Percentiles rank a stretch among this genome's conserved stretches.
phyloP scores from a whole-genome alignment of 2,329 filamentous ascomycete species.

The Phialophora macrospora region DNA sequence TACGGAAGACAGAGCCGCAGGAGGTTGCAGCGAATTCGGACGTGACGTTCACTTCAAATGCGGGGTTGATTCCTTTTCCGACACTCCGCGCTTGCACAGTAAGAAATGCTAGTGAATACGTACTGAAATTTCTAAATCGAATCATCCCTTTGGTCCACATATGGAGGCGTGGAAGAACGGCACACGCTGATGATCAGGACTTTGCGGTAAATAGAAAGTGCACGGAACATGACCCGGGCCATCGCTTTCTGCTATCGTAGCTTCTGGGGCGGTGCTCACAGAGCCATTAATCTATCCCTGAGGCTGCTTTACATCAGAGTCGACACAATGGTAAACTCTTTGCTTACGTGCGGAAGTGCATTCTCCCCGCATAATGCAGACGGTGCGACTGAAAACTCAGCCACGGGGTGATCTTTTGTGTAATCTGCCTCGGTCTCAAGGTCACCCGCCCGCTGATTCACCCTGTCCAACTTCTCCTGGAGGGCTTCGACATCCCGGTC shows the following conservation, averaged over 20 bases:
- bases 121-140: too few species aligned
- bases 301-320: too few species aligned
- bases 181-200: too few species aligned
- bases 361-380: not conserved
- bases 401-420: not conserved
- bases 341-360: not conserved
- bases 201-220: too few species aligned
- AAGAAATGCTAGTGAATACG: not conserved
- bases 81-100: not conserved
- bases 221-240: too few species aligned
- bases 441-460: not conserved
- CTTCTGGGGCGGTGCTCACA: too few species aligned
- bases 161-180: too few species aligned
- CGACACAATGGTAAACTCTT: not conserved
- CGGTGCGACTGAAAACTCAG: not conserved
- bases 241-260: too few species aligned
- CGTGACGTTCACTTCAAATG: not conserved
- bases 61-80: not conserved
- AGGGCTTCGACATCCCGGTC: not conserved
- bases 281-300: too few species aligned
- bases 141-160: too few species aligned
- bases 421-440: not conserved
- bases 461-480: not conserved
- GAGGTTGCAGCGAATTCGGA: not conserved
- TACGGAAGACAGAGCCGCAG: slow-evolving; percentile 3